Percentiles rank a stretch among this genome's conserved stretches.
Conservation (phyloP, 1,284 basidiomycete species). For the Leccinum fuscescens region DNA sequence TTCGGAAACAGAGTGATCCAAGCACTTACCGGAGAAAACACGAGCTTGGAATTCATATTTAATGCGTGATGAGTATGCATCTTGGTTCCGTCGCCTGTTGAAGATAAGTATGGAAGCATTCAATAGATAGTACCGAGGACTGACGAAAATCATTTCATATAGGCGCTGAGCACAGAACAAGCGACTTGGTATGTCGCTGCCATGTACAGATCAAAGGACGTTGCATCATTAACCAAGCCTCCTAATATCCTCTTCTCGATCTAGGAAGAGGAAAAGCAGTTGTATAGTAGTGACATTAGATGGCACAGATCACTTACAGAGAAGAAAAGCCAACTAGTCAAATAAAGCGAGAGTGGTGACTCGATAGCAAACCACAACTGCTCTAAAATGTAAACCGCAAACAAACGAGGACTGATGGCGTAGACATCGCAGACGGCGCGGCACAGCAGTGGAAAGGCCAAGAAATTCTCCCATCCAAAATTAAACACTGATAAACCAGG, state of each 20-base stretch:
- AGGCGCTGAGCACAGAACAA: conserved; percentile 18
- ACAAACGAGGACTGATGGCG: conserved; percentile 22
- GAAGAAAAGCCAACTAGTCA: conserved; percentile 23
- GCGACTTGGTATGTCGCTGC: conserved; percentile 10
- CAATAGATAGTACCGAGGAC: not conserved
- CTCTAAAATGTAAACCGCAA: conserved; percentile 11
- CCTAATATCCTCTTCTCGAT: conserved; percentile 21
- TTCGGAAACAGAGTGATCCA: not conserved
- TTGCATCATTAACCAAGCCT: not conserved
- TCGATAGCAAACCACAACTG: conserved; percentile 25
- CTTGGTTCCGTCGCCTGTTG: conserved; percentile 3
- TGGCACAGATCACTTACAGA: conserved; percentile 13
- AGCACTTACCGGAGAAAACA: conserved; percentile 20
- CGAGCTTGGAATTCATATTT: conserved; percentile 23
- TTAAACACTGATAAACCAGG: conserved; percentile 3
- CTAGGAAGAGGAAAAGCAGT: conserved; percentile 5
- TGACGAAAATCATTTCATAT: conserved; percentile 20
- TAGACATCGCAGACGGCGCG: conserved; percentile 24
- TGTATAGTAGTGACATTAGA: not conserved
- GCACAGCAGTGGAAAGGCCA: conserved; percentile 8
- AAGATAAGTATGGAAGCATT: not conserved
- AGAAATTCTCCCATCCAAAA: conserved; percentile 12
- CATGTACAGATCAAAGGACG: conserved; percentile 10
- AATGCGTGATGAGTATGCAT: conserved; percentile 18
- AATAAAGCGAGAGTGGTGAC: conserved; percentile 19